These are phyloP conservation scores for Martiniozyma asiatica DNA, from an alignment of 1,139 yeast species.

Conservation along the genomic window DNA sequence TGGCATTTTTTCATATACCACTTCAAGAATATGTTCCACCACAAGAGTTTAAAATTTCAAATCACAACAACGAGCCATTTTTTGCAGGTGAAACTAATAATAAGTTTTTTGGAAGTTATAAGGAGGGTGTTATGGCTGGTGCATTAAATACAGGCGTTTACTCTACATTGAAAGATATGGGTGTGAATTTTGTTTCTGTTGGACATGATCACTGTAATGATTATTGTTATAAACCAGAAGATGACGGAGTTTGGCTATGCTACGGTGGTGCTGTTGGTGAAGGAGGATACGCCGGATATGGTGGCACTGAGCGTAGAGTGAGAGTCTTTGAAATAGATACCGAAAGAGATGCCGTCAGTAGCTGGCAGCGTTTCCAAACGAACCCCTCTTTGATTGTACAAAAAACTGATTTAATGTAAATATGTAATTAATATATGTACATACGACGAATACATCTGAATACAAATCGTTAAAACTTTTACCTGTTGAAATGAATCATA, in stretches of 20 bases:
- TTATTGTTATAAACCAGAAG: conserved; percentile 42
- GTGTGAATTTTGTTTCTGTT: conserved; percentile 62
- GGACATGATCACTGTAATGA: conserved; percentile 97
- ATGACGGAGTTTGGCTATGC: conserved; percentile 55
- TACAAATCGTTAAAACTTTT: too few relatives aligned
- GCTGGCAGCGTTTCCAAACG: too few relatives aligned
- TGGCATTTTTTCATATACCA: conserved; percentile 94
- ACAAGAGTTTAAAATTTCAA: conserved; percentile 8
- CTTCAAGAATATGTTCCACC: conserved; percentile 55
- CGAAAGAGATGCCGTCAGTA: too few relatives aligned
- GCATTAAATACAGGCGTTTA: conserved; percentile 55
- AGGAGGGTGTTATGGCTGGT: conserved; percentile 76
- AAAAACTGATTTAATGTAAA: too few relatives aligned
- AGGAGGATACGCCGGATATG: conserved; percentile 92
- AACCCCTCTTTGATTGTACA: too few relatives aligned
- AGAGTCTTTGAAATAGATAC: conserved; percentile 60
- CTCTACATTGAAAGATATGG: conserved; percentile 41
- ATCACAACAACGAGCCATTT: too few relatives aligned
- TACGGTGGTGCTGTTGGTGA: conserved; percentile 91
- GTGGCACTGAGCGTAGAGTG: conserved; percentile 67
- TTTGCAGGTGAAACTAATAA: too few relatives aligned
- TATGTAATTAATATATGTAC: too few relatives aligned
- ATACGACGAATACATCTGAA: too few relatives aligned
- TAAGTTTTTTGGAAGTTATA: conserved; percentile 31
- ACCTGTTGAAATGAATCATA: too few relatives aligned